Base-by-base conservation (phyloP, 805 yeast species). In the Spathaspora gorwiae region DNA sequence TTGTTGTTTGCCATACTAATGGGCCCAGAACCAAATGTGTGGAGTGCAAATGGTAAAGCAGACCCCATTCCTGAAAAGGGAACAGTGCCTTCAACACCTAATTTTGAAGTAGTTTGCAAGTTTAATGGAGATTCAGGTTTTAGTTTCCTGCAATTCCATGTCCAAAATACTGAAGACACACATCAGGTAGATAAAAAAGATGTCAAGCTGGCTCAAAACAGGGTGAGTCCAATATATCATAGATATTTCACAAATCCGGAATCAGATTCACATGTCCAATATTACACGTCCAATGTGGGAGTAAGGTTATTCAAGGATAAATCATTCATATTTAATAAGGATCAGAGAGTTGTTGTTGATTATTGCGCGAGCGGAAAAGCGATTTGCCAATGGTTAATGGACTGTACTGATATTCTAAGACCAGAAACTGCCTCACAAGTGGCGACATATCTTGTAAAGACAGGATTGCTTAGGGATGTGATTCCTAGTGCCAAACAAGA, bases 201-300 rank as follows among this genome's bases (percentile, higher is more conserved):
- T 5, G 24, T 3, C 24, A 19, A 19, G 5, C 24, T 35, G 24
- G 5, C 24, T 19, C 24, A 39, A 12, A 13, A 15, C 24, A 33
- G 32, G 26, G 26, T 39, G 6, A 81, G 87, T 5, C 95, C 96
- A 0, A 82, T 84, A 51, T 78, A 80, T 45, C 95, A 87, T 55
- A 73, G 78, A 35, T 87, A 78, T 56, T 89, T 89, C 66, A 82
- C 92, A 4, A 90, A 90, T 55, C 97, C 97, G 0, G 95, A 86
- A 57, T 85, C 95, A 0, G 92, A 86, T 51, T 73, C 95, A 0
- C 87, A 82, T 57, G 61, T 79, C 7, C 97, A 90, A 59, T 90
- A 90, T 59, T 90, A 83, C 58, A 81, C 79, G 5, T 78, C 90
- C 0, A 54, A 66, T 24, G 66, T 62, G 9, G 97, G 97, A 1